These are phyloP conservation scores for Arthrinium puccinioides DNA, from an alignment of 2,329 filamentous ascomycete species.

Conservation along the genomic window DNA sequence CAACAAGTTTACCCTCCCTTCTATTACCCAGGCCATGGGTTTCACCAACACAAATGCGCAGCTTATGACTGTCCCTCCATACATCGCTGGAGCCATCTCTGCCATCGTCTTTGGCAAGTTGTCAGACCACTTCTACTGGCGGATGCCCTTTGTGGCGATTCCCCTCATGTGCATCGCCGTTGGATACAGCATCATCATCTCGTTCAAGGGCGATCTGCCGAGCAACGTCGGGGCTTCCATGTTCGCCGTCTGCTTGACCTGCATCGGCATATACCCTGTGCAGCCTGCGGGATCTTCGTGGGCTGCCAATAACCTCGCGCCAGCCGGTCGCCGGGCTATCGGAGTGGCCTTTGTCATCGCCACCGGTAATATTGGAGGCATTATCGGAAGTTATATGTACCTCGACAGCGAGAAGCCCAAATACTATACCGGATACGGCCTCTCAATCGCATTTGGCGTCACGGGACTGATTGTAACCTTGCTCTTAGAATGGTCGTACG, in stretches of 20 bases:
- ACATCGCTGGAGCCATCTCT: slow-evolving; percentile 16
- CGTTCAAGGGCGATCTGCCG: slow-evolving; percentile 2
- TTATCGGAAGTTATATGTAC: slow-evolving; percentile 32
- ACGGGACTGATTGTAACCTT: slow-evolving; percentile 20
- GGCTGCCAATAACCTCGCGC: slow-evolving; percentile 21
- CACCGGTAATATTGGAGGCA: slow-evolving; percentile 25
- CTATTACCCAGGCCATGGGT: slow-evolving; percentile 32
- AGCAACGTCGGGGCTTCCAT: neutral
- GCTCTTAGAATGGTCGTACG: slow-evolving; percentile 18
- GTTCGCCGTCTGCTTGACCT: slow-evolving; percentile 17
- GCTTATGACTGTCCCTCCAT: slow-evolving; percentile 9
- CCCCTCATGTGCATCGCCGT: slow-evolving; percentile 16
- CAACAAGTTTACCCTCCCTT: slow-evolving; percentile 22
- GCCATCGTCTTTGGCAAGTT: slow-evolving; percentile 18
- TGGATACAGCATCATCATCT: slow-evolving; percentile 19
- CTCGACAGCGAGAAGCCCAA: slow-evolving; percentile 23
- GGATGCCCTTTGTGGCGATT: slow-evolving; percentile 21
- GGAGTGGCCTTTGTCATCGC: slow-evolving; percentile 20
- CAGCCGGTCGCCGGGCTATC: slow-evolving; percentile 19
- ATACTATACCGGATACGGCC: slow-evolving; percentile 27
- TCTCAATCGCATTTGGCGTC: slow-evolving; percentile 22
- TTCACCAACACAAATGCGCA: slow-evolving; percentile 24
- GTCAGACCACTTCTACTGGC: slow-evolving; percentile 21
- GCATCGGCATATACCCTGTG: slow-evolving; percentile 22
- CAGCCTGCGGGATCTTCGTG: slow-evolving; percentile 19